Base-by-base conservation (phyloP, 208 protist genomes). In the Zelonia costaricensis region DNA sequence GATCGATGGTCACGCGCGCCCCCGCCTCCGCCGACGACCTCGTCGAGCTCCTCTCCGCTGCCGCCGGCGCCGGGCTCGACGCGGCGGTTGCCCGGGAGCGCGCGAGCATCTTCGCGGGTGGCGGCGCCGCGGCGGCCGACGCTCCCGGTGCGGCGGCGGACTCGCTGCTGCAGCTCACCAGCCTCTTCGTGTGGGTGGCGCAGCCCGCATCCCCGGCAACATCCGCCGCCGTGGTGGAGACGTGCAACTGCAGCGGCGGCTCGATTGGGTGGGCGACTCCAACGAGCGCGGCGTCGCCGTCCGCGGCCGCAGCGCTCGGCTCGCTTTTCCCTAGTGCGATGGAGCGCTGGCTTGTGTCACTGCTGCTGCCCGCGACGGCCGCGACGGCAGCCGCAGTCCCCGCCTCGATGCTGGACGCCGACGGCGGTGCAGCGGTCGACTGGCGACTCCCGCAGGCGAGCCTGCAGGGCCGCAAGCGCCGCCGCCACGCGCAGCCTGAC, bases 321-420 rank as follows among this genome's bases (percentile, higher is more conserved):
- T 22, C 23, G 2, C 51, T 72, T 2, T 72, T 55, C 36, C 8
- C 4, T 8, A 59, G 33, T 22, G 42, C 23, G 25, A 65, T 44
- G 57, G 65, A 72, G 51, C 57, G 57, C 27, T 72, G 65, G 65
- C 56, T 72, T 6, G 65, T 61, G 25, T 28, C 54, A 12, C 43
- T 60, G 9, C 49, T 72, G 38, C 30, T 72, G 18, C 65, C 65
- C 6, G 42, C 27, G 25, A 46, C 16, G 12, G 7, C 54, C 13
- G 39, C 4, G 25, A 36, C 55, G 1, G 38, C 55, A 23, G 15
- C 44, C 20, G 18, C 20, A 1, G n/a, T 1, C 30, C 6, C 4
- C 18, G 36, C 12, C 1, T 16, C 20, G 27, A 28, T 27, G 36
- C 2, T 18, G 18, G 0, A 9, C 28, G 5, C 27, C 12, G 9